phyloP scores from a whole-genome alignment of 1,284 basidiomycete species.

The Sporisorium iseilematis-ciliati region DNA sequence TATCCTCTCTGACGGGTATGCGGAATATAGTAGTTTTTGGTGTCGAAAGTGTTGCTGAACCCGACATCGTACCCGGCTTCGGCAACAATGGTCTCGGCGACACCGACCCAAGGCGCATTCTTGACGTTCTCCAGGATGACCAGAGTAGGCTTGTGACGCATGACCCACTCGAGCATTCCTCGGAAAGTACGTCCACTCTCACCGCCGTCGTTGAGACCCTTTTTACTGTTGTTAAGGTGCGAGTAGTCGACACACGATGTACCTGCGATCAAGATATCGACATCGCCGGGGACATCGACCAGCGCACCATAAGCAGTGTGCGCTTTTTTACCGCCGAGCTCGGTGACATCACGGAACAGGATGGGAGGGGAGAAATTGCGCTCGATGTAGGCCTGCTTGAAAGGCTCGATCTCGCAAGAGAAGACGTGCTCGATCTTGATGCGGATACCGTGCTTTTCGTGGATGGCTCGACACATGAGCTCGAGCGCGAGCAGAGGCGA shows the following conservation, averaged over 20 bases:
- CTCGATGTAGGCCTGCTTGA: slow-evolving; percentile 98
- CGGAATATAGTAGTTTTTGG: slow-evolving; percentile 92
- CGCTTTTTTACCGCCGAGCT: slow-evolving; percentile 75
- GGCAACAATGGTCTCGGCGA: slow-evolving; percentile 79
- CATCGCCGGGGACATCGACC: slow-evolving; percentile 86
- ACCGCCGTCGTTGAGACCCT: slow-evolving; percentile 72
- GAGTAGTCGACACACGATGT: slow-evolving; percentile 98
- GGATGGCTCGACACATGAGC: slow-evolving; percentile 81
- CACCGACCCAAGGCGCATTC: slow-evolving; percentile 85
- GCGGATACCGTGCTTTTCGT: slow-evolving; percentile 77
- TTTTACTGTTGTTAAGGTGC: slow-evolving; percentile 91
- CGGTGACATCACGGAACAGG: slow-evolving; percentile 92
- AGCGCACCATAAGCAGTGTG: slow-evolving; percentile 91
- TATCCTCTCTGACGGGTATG: slow-evolving; percentile 75
- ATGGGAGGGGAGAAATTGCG: slow-evolving; percentile 89
- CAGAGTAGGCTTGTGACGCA: slow-evolving; percentile 84
- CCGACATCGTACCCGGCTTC: slow-evolving; percentile 82
- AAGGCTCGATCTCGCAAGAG: slow-evolving; percentile 97
- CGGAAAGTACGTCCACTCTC: slow-evolving; percentile 67
- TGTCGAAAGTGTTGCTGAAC: slow-evolving; percentile 78
- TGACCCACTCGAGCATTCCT: slow-evolving; percentile 91
- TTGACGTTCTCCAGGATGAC: slow-evolving; percentile 96
- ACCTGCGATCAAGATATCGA: slow-evolving; percentile 86
- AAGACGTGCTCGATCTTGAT: slow-evolving; percentile 91
- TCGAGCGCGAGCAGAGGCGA: slow-evolving; percentile 90